A percentile compares a stretch with the other conserved stretches of the same genome.
Conservation (phyloP, 768 basidiomycete species). For the Pulveroboletus sp. region DNA sequence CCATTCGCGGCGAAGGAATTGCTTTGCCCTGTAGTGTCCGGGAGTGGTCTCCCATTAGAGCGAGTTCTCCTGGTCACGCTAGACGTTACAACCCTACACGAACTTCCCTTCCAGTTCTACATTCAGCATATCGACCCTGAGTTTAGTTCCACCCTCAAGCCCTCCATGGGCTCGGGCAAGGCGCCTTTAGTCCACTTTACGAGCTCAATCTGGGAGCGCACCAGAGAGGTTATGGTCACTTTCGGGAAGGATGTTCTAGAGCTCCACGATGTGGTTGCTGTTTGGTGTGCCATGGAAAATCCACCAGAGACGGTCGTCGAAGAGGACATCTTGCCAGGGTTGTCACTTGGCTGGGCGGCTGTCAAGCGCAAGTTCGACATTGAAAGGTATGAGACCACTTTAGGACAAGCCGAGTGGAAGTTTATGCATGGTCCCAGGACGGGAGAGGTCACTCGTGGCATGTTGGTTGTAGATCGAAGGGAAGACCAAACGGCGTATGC, state of each 20-base stretch:
- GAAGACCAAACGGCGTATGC: slow-evolving; percentile 60
- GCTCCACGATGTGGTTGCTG: slow-evolving; percentile 83
- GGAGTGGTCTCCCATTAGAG: slow-evolving; percentile 52
- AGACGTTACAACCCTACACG: slow-evolving; percentile 79
- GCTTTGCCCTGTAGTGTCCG: slow-evolving; percentile 38
- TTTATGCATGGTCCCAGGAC: slow-evolving; percentile 34
- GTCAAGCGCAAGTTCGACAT: slow-evolving; percentile 55
- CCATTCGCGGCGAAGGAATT: slow-evolving; percentile 77
- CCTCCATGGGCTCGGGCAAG: slow-evolving; percentile 48
- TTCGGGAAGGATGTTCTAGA: slow-evolving; percentile 86
- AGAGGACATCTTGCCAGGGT: slow-evolving; percentile 21
- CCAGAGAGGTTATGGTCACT: slow-evolving; percentile 69
- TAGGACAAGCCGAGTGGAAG: background rate
- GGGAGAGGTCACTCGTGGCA: slow-evolving; percentile 80
- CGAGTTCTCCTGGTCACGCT: slow-evolving; percentile 69
- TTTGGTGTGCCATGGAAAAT: slow-evolving; percentile 81
- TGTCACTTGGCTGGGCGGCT: slow-evolving; percentile 53
- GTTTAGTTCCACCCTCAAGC: slow-evolving; percentile 45
- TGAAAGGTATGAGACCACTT: slow-evolving; percentile 48
- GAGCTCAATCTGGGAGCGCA: slow-evolving; percentile 69
- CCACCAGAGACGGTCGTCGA: slow-evolving; percentile 42
- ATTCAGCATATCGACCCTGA: slow-evolving; percentile 52
- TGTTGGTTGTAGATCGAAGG: slow-evolving; percentile 81
- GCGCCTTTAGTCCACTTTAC: slow-evolving; percentile 70
- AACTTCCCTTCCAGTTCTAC: slow-evolving; percentile 69